Evolutionary conservation across 768 basidiomycete genomes (phyloP), one percentile per base, ranked within the genome.

Genomic region (Trametes maxima): DNA sequence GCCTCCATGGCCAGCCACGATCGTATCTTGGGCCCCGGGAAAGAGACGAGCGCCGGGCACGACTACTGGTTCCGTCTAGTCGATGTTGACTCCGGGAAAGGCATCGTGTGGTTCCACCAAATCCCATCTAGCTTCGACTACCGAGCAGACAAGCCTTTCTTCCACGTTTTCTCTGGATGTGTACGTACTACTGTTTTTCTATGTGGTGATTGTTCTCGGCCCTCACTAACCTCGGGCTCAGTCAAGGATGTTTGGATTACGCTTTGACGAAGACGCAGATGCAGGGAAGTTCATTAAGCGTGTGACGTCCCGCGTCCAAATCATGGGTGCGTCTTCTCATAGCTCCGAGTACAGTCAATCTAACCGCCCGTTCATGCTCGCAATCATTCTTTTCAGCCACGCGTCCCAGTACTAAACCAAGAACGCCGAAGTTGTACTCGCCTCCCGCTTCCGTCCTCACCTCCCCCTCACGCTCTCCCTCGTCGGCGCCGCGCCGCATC

Each of bases 111-210:
- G 89, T 80, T 82, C 72, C 88, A 89, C 75, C 82, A 82, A 60
- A 77, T 89, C 56, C 84, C 85, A 0, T 75, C 77, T 46, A 75
- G 77, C 48, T 82, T 88, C 67, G 81, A 86, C 54, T 98, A 95
- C 72, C 82, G 84, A 67, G 81, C 88, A 66, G 94, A 97, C 73
- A 85, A 89, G 58, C 90, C 93, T 2, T 96, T 96, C 78, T 97
- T 97, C 76, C 94, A 98, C 73, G 82, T 87, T 39, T 95, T 96
- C 74, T 84, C 87, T 47, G 92, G 91, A 43, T 84, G 89, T 77
- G 95, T 95, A 69, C 71, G 91, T 66, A 45, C 33, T 47, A 5
- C n/a, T n/a, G n/a, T n/a, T n/a, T n/a, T 19, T 25, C 35, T 39
- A 24, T 14, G 24, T 46, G 17, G 16, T 19, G 8, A 44, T 17